Conservation (phyloP, 2,329 filamentous ascomycete genomes). For the Xylaria sp. region DNA sequence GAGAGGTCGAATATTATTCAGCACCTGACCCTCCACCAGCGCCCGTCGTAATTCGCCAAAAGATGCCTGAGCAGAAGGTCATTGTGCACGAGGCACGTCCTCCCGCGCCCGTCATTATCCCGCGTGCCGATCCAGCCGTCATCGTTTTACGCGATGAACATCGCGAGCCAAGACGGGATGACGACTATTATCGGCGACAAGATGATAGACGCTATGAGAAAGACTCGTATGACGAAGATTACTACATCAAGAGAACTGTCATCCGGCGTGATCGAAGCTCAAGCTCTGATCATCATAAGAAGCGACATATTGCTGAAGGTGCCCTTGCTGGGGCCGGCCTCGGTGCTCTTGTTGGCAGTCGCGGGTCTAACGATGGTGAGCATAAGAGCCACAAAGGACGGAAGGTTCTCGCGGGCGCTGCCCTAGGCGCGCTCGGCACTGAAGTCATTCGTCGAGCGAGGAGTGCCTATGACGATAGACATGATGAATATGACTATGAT, state of each 20-base stretch:
- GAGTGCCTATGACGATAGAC: conserved; percentile 69
- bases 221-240: conserved; percentile 59
- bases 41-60: conserved; percentile 68
- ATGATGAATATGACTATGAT: conserved; percentile 51
- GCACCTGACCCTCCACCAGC: conserved; percentile 60
- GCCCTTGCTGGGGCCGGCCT: conserved; percentile 72
- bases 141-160: conserved; percentile 58
- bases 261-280: conserved; percentile 64
- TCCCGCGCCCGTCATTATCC: conserved; percentile 63
- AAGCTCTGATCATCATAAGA: conserved; percentile 64
- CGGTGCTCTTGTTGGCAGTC: conserved; percentile 67
- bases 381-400: conserved; percentile 64
- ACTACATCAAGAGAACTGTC: conserved; percentile 59
- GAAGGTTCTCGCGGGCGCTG: conserved; percentile 70
- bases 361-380: conserved; percentile 63
- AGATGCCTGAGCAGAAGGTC: conserved; percentile 68
- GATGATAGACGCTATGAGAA: conserved; percentile 54
- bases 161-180: conserved; percentile 50
- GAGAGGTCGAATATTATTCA: conserved; percentile 72
- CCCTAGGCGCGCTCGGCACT: conserved; percentile 71
- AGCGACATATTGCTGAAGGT: conserved; percentile 71
- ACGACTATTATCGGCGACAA: conserved; percentile 39
- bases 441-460: conserved; percentile 70
- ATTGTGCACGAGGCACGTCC: conserved; percentile 68
- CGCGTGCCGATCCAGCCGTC: conserved; percentile 58